Percentiles rank a stretch among this genome's conserved stretches.
Conservation (phyloP, 768 basidiomycete genomes). For the Pisolithus orientalis region DNA sequence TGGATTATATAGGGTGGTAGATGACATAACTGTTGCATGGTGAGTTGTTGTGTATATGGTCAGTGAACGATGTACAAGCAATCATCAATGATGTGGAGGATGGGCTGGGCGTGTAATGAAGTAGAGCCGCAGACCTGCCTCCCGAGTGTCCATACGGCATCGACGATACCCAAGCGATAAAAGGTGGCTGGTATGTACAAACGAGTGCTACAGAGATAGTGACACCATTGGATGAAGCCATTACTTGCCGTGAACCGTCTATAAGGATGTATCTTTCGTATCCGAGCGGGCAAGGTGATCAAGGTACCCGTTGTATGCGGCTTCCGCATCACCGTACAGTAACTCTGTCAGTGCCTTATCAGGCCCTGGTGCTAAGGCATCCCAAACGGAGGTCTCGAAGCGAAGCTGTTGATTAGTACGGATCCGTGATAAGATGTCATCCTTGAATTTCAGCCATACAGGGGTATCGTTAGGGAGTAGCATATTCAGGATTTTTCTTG, state of each 20-base stretch:
- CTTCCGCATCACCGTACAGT: background rate
- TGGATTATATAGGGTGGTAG: too few species aligned
- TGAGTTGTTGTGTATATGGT: too few species aligned
- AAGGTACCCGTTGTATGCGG: background rate
- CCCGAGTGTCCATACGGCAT: too few species aligned
- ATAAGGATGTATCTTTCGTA: background rate
- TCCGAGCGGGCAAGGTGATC: background rate
- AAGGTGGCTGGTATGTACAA: background rate
- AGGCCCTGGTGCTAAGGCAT: background rate
- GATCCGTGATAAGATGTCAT: background rate
- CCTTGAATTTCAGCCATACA: constrained; percentile 2
- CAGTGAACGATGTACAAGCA: too few species aligned
- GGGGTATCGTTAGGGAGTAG: constrained; percentile 4
- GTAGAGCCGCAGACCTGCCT: too few species aligned
- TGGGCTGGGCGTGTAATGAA: too few species aligned
- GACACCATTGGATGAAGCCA: background rate
- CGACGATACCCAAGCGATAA: too few species aligned
- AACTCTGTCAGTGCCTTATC: background rate
- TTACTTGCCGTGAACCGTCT: background rate
- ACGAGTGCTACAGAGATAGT: background rate
- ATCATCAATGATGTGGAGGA: too few species aligned
- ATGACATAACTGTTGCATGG: too few species aligned
- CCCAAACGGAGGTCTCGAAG: background rate
- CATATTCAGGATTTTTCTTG: background rate
- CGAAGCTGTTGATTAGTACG: background rate